A percentile compares a stretch with the other conserved stretches of the same genome.
Conservation (phyloP, 768 basidiomycete species). For the Agaricus bisporus region DNA sequence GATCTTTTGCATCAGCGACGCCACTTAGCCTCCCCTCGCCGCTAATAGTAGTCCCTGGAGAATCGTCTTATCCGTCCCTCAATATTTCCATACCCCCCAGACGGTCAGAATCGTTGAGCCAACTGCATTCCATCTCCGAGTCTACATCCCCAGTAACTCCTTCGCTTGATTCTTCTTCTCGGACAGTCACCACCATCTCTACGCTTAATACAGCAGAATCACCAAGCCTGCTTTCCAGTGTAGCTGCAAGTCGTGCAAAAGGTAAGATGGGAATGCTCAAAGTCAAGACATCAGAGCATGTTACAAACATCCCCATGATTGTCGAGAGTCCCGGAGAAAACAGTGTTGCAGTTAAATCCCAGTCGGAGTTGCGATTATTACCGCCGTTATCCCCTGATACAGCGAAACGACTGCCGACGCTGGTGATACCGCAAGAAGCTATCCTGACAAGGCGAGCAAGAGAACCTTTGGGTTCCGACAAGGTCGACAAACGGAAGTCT, state of each 20-base stretch:
- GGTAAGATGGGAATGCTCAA: slow-evolving; percentile 16
- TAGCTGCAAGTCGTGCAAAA: slow-evolving; percentile 4
- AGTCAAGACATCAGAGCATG: slow-evolving; percentile 16
- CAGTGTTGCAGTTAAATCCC: slow-evolving; percentile 11
- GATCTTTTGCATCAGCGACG: slow-evolving; percentile 8
- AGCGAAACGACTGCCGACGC: not conserved
- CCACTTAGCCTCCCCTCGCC: slow-evolving; percentile 13
- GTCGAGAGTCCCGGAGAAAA: slow-evolving; percentile 34
- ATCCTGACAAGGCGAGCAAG: slow-evolving; percentile 7
- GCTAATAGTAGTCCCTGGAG: not conserved
- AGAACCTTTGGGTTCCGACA: slow-evolving; percentile 13
- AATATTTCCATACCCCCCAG: slow-evolving; percentile 11
- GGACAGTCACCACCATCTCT: slow-evolving; percentile 19
- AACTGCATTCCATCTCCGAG: slow-evolving; percentile 11
- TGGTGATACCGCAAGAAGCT: not conserved
- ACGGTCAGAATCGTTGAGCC: slow-evolving; percentile 13
- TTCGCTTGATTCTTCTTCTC: slow-evolving; percentile 23
- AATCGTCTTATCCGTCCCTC: slow-evolving; percentile 7
- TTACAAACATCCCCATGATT: slow-evolving; percentile 22
- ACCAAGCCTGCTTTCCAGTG: not conserved
- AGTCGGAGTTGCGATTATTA: not conserved
- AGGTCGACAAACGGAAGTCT: slow-evolving; percentile 19
- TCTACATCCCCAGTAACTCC: slow-evolving; percentile 22
- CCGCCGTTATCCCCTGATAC: slow-evolving; percentile 1
- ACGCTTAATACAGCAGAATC: slow-evolving; percentile 16